Percentiles rank a stretch among this genome's conserved stretches.
Evolutionary conservation across 768 basidiomycete genomes (phyloP).

Genomic region (Tulasnella sp.): DNA sequence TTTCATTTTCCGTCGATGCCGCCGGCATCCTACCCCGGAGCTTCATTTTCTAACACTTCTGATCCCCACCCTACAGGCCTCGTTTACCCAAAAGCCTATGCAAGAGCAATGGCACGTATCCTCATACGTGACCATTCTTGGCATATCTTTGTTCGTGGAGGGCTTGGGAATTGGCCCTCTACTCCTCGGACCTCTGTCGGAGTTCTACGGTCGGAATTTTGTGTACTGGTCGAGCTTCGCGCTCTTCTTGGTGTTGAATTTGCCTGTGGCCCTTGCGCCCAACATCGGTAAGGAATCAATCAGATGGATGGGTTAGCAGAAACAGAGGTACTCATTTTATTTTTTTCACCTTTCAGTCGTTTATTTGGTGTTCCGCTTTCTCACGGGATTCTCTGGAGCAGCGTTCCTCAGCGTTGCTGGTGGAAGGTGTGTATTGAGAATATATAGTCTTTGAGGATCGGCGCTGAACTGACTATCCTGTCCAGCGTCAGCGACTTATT

Average conservation of each 20-base stretch:
- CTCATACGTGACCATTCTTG: conserved; percentile 55
- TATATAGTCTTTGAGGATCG: background rate
- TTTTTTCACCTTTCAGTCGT: conserved; percentile 47
- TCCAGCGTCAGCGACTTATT: conserved; percentile 60
- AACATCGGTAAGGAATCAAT: conserved; percentile 56
- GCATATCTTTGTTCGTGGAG: conserved; percentile 52
- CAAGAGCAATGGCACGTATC: conserved; percentile 58
- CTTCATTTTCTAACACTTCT: background rate
- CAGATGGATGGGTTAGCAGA: background rate
- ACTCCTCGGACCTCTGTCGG: conserved; percentile 52
- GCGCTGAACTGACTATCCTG: background rate
- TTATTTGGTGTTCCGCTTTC: conserved; percentile 63
- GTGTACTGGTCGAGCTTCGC: conserved; percentile 66
- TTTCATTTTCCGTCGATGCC: background rate
- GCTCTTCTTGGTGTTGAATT: conserved; percentile 64
- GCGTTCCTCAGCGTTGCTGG: conserved; percentile 67
- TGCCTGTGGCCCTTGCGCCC: conserved; percentile 74
- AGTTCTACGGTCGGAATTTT: conserved; percentile 66
- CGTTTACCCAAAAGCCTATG: conserved; percentile 65
- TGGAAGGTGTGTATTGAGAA: conserved; percentile 42
- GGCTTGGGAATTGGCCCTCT: conserved; percentile 47
- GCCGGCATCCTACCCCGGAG: background rate
- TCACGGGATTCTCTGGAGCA: conserved; percentile 58
- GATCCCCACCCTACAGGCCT: conserved; percentile 48
- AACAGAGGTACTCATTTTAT: too few relatives aligned